These are phyloP conservation scores for Inonotus hispidus DNA, from an alignment of 1,284 basidiomycete genomes.

Conservation along the genomic window DNA sequence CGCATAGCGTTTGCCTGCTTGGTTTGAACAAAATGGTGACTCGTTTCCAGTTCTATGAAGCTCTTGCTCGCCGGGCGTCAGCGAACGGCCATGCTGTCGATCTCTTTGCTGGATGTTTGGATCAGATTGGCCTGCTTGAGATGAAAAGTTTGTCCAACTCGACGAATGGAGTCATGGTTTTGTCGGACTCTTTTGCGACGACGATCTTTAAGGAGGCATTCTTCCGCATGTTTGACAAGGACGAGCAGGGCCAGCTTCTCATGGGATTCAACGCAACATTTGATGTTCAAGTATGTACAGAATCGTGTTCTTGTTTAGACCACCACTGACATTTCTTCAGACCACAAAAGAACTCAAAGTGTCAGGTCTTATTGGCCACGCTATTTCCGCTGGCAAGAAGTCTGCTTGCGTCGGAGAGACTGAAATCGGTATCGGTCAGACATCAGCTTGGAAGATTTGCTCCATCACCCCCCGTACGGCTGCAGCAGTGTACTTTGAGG, in stretches of 20 bases:
- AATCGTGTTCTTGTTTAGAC: background rate
- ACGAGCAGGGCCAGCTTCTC: constrained; percentile 86
- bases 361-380: constrained; percentile 96
- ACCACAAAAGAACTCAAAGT: constrained; percentile 99
- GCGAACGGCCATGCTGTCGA: constrained; percentile 95
- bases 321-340: constrained; percentile 34
- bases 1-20: constrained; percentile 19
- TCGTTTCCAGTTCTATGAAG: constrained; percentile 82
- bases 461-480: constrained; percentile 86
- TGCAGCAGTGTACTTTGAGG: constrained; percentile 95
- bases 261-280: constrained; percentile 99
- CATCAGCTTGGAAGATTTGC: constrained; percentile 99
- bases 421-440: constrained; percentile 98
- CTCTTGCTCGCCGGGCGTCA: constrained; percentile 88
- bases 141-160: constrained; percentile 96
- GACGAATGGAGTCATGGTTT: constrained; percentile 94
- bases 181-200: constrained; percentile 97
- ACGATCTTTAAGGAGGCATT: constrained; percentile 99
- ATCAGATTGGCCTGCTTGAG: constrained; percentile 96
- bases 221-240: constrained; percentile 91
- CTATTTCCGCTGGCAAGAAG: constrained; percentile 96
- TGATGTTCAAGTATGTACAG: constrained; percentile 77
- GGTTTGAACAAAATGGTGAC: constrained; percentile 10
- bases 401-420: constrained; percentile 97
- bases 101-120: constrained; percentile 94